Base-by-base conservation (phyloP, 768 basidiomycete genomes). In the Leccinum arenicola region DNA sequence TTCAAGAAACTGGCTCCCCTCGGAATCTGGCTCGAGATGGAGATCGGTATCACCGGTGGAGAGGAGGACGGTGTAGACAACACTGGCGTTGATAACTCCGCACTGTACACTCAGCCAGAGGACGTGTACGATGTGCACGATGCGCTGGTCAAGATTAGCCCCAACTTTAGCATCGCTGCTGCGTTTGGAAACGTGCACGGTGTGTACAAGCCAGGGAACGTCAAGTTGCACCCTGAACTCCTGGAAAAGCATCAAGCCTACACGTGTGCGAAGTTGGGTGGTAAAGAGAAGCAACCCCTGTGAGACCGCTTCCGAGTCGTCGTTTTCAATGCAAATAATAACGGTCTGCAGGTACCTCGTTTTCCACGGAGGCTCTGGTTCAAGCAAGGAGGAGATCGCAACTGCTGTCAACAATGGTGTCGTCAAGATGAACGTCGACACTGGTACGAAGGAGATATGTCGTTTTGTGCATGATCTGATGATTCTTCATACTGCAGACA, bases 61-160 rank as follows among this genome's bases (percentile, higher is more conserved):
- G 97, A 99, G 76, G 97, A 99, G 75, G 97, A 98, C 71, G 96
- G 97, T 73, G 97, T 99, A 52, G 96, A 99, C 79, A 99, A 99
- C 83, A 89, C 93, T 50, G 86, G 81, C 45, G 94, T 94, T 62
- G 97, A 99, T 79, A 99, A 98, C 77, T 80, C 87, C 50, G 83
- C 84, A 60, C 81, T 98, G 69, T 99, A 99, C 83, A 99, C 97
- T 27, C 97, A 99, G 75, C 95, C 97, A 40, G 89, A 93, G 68
- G 96, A 99, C 67, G 87, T 99, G 68, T 96, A 80, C 68, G 95
- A 98, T 54, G 91, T 99, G 61, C 82, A 96, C 82, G 74, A 80
- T 57, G 90, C 93, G n/a, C 77, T 99, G 66, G 84, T 77, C 78
- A 77, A 83, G 66, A 89, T 99, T 74, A 80, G 89, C 58, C 91